Base-by-base conservation (phyloP, 164 flowering plant genomes). In the Cinnamomum chago region DNA sequence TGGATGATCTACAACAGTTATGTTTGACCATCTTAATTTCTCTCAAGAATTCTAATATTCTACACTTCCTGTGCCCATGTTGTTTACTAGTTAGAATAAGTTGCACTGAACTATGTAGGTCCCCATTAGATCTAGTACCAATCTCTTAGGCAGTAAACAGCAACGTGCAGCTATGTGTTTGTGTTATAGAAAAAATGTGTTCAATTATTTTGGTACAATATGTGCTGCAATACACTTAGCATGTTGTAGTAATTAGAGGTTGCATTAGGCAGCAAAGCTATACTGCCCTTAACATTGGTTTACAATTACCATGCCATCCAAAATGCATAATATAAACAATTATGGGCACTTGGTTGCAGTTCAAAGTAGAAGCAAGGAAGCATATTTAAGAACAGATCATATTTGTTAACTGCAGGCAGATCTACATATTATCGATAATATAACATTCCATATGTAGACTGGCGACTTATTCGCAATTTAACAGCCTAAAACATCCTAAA, bases 1-100 rank as follows among this genome's bases (percentile, higher is more conserved):
- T 30, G 30, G 69, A 67, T 30, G 68, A 35, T 67, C 47, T 17
- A 5, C n/a, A 30, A 67, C 69, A 3, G 18, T 30, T 64, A 13
- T 30, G 40, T 67, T 67, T 30, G 69, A 30, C 69, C 11, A 27
- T 67, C 40, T 67, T 67, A 67, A 30, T 66, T 24, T 11, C n/a
- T 2, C 69, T 67, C 69, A 67, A 25, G 30, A 67, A 67, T 67
- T 67, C 69, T 13, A 18, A 33, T 67, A 67, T 67, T 30, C 47
- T 27, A 30, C 20, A 15, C 47, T 22, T 64, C 20, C 14, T 20
- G 18, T 66, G 33, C 47, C 68, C 28, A 18, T 12, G 15, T 66
- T 66, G 35, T 67, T 64, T 67, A 27, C n/a, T 28, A 28, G 20
- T 13, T 28, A 15, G 47, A 18, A 67, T 25, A 35, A 30, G 22